Base-by-base conservation (phyloP, 2,329 filamentous ascomycete species). In the Coccinonectria pachysandricola region DNA sequence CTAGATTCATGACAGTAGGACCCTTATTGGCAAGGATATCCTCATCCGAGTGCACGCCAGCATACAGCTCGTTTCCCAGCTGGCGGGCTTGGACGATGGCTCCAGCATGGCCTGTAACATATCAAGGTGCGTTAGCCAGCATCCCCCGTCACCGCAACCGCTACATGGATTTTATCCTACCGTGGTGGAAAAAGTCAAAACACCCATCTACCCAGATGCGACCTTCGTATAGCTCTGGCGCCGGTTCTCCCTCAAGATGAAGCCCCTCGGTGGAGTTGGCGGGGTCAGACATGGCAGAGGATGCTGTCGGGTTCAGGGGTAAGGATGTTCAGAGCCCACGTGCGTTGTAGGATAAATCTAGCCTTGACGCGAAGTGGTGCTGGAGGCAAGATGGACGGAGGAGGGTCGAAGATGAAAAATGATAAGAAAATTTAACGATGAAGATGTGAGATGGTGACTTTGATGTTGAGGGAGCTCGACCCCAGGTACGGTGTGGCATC, bases 101-200 rank as follows among this genome's bases (percentile, higher is more conserved):
- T 34, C 91, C 91, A 5, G 91, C 91, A 63, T 98, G 91, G 46
- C 91, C 83, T 88, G 7, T 8, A n/a, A n/a, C n/a, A n/a, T n/a
- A n/a, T n/a, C 2, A 25, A n/a, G 1, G 24, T 14, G 24, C 28
- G n/a, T n/a, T n/a, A n/a, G n/a, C n/a, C n/a, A n/a, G n/a, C n/a
- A n/a, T n/a, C n/a, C n/a, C n/a, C n/a, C n/a, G n/a, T n/a, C n/a
- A n/a, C n/a, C n/a, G n/a, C n/a, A n/a, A n/a, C n/a, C n/a, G n/a
- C n/a, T n/a, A n/a, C n/a, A n/a, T n/a, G n/a, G n/a, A n/a, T n/a
- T n/a, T n/a, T n/a, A n/a, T n/a, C 61, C 41, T 56, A 85, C 83
- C 91, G 54, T 96, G 91, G 56, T 98, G 91, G 60, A 87, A 92
- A 60, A 98, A 98, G 64, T 98, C 91, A 62, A 95, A 98, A 67